phyloP scores from a whole-genome alignment of 192 early-diverging fungal species.

The Glomus cerebriforme region DNA sequence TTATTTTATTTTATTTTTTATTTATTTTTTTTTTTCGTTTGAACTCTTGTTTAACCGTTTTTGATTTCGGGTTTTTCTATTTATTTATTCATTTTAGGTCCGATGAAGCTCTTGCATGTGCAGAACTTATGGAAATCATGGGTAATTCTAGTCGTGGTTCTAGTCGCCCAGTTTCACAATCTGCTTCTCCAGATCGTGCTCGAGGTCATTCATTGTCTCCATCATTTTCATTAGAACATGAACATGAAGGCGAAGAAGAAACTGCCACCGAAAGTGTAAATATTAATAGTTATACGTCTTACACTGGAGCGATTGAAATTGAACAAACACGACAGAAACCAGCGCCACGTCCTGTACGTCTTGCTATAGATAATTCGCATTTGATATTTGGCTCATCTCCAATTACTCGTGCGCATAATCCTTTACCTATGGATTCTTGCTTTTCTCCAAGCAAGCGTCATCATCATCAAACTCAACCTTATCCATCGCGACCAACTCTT shows the following conservation, averaged over 20 bases:
- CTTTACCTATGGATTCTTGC: conserved; percentile 16
- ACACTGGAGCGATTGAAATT: conserved; percentile 19
- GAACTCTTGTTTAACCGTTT: not conserved
- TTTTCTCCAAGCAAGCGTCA: conserved; percentile 22
- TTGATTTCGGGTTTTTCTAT: not conserved
- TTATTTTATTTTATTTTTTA: not conserved
- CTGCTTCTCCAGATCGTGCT: conserved; percentile 3
- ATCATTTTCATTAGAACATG: not conserved
- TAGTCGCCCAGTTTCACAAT: conserved; percentile 20
- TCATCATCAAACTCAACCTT: conserved; percentile 15
- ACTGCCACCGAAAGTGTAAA: not conserved
- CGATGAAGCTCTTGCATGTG: conserved; percentile 25
- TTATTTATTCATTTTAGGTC: not conserved
- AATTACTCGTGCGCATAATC: conserved; percentile 31
- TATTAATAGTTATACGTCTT: not conserved
- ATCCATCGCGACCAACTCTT: conserved; percentile 4
- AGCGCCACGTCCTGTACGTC: not conserved
- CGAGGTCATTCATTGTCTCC: not conserved
- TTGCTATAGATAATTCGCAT: conserved; percentile 18
- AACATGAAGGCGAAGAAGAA: not conserved
- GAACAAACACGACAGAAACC: not conserved
- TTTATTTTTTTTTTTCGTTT: conserved; percentile 9
- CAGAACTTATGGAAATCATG: conserved; percentile 25
- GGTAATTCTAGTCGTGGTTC: conserved; percentile 22
- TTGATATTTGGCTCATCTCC: conserved; percentile 25